Base-by-base conservation (phyloP, 2,329 filamentous ascomycete genomes). In the Pseudogymnoascus sp. region DNA sequence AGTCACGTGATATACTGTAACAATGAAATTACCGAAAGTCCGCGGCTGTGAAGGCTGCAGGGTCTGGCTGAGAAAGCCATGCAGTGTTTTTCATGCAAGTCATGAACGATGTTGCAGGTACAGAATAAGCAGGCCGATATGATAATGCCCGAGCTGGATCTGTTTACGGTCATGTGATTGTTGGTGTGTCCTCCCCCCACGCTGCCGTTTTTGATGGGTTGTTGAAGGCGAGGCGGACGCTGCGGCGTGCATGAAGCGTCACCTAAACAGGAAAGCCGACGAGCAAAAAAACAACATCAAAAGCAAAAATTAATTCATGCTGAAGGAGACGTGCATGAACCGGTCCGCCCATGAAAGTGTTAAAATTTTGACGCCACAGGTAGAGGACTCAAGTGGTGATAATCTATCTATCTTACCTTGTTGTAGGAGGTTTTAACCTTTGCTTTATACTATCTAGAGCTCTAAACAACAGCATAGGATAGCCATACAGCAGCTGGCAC, bases 61-160 rank as follows among this genome's bases (percentile, higher is more conserved):
- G 45, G 26, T 12, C 45, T 30, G n/a, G 9, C n/a, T 30, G 45
- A 30, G 5, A 52, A 18, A 18, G n/a, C 5, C 45, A 52, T 28
- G 45, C 45, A 52, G 45, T 52, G n/a, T 18, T 52, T 52, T 52
- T 52, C 45, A 52, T 52, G 45, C 45, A 52, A 52, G 45, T 52
- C 45, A 52, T 52, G 45, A 52, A 52, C 45, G 26, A 52, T 3
- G 45, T 52, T 52, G 45, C 45, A 52, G 45, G 45, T 30, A 52
- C 45, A n/a, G n/a, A 52, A 52, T 52, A 52, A 52, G 45, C 45
- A 52, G 45, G 26, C 5, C n/a, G 15, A 15, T 15, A 30, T 52
- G 23, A 52, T 21, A 52, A 52, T 52, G 3, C 41, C 23, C 41
- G 41, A 52, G 26, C 45, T 12, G 45, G 45, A 52, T 30, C 45